Evolutionary conservation across 352 stramenopile genomes (phyloP).

Genomic region (Phytophthora palmivora): DNA sequence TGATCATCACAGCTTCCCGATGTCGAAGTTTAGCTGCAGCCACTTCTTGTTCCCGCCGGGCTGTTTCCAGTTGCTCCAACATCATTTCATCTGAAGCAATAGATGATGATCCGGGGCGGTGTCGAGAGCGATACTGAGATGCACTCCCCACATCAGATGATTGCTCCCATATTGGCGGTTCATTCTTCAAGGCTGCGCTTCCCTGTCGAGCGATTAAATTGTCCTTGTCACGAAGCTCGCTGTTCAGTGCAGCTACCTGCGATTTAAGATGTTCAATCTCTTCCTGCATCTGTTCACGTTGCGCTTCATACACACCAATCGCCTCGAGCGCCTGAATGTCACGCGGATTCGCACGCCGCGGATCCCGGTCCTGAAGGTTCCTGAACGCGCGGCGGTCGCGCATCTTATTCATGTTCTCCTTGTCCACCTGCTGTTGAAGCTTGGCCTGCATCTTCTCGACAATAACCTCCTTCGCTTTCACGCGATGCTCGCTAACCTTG

Average conservation of each 20-base stretch:
- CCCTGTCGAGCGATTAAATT: constrained; percentile 64
- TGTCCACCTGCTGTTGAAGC: constrained; percentile 80
- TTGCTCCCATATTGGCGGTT: constrained; percentile 42
- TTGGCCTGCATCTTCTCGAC: constrained; percentile 86
- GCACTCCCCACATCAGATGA: constrained; percentile 12
- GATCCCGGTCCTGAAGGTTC: constrained; percentile 73
- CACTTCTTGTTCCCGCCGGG: constrained; percentile 75
- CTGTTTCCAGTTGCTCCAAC: constrained; percentile 76
- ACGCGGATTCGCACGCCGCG: constrained; percentile 53
- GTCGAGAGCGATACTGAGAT: constrained; percentile 7
- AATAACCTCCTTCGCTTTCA: constrained; percentile 87
- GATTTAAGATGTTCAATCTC: constrained; percentile 73
- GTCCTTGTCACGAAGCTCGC: constrained; percentile 81
- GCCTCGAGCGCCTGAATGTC: constrained; percentile 76
- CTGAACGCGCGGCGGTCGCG: constrained; percentile 68
- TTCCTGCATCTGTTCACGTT: constrained; percentile 76
- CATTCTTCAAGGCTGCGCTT: constrained; percentile 22
- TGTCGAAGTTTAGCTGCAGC: constrained; percentile 64
- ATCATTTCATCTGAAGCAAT: constrained; percentile 73
- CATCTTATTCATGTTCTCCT: constrained; percentile 66
- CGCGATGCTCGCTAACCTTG: constrained; percentile 86
- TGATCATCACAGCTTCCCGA: constrained; percentile 76
- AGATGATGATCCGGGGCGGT: constrained; percentile 23
- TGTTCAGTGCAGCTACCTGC: constrained; percentile 69
- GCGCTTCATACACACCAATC: constrained; percentile 74